Evolutionary conservation across 1,284 basidiomycete genomes (phyloP), one percentile per base, ranked within the genome.

Genomic region (Earliella scabrosa): DNA sequence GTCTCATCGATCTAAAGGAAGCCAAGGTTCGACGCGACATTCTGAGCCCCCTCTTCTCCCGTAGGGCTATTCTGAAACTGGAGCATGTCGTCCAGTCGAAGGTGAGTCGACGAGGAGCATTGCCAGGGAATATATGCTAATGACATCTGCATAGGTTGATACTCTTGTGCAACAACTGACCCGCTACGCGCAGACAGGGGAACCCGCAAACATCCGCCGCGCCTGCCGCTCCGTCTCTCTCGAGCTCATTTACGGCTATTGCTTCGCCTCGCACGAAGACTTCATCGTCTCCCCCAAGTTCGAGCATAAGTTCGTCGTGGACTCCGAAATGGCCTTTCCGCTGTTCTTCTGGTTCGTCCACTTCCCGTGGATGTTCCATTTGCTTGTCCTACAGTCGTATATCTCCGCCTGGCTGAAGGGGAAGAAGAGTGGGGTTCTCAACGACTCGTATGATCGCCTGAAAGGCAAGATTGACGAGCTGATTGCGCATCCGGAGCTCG

Each of bases 171-270:
- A 38, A 18, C 41, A 24, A 24, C n/a, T 24, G 6, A 7, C 20
- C 2, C 41, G 24, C 11, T 44, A 44, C 23, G 21, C 27, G 21
- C 13, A 24, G n/a, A 44, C 41, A 20, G 41, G 35, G n/a, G 18
- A 38, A n/a, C 27, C 41, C 6, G 47, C 38, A 4, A 49, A 49
- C 47, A 39, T 49, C 8, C 47, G 27, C n/a, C 47, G 47, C n/a
- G 47, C 35, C 27, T 27, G 14, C 13, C 34, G 35, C 1, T 49
- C 47, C 2, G 4, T 20, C 6, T 10, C 47, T 9, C 6, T 29
- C 8, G 47, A 49, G 24, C 8, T 49, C 8, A 29, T 49, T 9
- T 40, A 18, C n/a, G 35, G 35, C 2, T 49, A 49, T 24, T 49
- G 47, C 24, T 49, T 49, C 24, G 47, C 27, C 16, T n/a, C n/a